Conservation (phyloP, 208 protist genomes). For the Entamoeba histolytica region DNA sequence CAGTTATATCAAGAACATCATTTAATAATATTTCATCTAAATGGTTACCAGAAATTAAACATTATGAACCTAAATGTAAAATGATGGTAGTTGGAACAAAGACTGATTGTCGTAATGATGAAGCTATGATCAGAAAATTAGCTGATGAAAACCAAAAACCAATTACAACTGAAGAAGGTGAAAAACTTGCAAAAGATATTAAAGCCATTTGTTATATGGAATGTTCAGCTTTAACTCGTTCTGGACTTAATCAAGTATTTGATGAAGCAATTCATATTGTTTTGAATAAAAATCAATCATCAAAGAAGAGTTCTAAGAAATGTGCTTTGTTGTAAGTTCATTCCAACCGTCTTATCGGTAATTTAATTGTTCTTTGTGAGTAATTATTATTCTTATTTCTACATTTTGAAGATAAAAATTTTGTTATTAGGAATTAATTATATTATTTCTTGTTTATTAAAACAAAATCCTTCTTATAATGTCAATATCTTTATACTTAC, state of each 20-base stretch:
- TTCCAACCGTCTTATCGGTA: no score
- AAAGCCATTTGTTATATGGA: conserved; percentile 53
- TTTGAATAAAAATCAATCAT: not conserved
- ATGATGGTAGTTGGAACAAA: conserved; percentile 44
- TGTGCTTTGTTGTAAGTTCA: no score
- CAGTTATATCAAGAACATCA: conserved; percentile 34
- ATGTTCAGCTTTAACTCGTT: conserved; percentile 59
- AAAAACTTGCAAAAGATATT: conserved; percentile 45
- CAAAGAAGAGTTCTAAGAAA: no score
- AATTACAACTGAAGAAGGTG: conserved; percentile 18
- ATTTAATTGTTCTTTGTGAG: no score
- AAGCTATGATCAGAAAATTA: conserved; percentile 32
- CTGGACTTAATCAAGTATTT: conserved; percentile 50
- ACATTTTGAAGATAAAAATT: no score
- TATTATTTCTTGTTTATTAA: no score
- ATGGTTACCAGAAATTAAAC: conserved; percentile 19
- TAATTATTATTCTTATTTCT: no score
- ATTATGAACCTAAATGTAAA: conserved; percentile 19
- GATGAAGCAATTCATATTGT: conserved; percentile 45
- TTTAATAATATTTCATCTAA: conserved; percentile 48
- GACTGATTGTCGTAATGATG: conserved; percentile 29
- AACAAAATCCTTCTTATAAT: no score
- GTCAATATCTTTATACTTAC: no score
- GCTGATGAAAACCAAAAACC: conserved; percentile 16
- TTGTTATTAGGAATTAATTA: no score